Evolutionary conservation across 768 basidiomycete genomes (phyloP).

Genomic region (Sporobolomyces roseus): DNA sequence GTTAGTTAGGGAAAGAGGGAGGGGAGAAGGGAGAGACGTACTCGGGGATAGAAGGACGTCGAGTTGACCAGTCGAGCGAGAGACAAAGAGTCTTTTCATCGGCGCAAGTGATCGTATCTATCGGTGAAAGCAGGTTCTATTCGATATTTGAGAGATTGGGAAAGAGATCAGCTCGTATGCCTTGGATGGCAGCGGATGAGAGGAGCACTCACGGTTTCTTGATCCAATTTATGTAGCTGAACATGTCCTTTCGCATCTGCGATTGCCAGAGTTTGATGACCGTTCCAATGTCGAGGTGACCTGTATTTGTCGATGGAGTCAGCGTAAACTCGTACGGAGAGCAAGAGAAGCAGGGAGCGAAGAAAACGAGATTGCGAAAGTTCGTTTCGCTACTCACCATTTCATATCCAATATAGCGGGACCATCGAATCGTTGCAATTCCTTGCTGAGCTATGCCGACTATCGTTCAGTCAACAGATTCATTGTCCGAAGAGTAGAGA

Average conservation of each 20-base stretch:
- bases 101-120: constrained; percentile 47
- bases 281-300: constrained; percentile 27
- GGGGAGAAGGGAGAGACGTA: not conserved
- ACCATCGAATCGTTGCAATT: constrained; percentile 65
- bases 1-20: too few species aligned
- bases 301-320: too few species aligned
- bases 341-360: constrained; percentile 13
- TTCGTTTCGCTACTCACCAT: constrained; percentile 59
- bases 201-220: constrained; percentile 53
- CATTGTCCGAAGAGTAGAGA: not conserved
- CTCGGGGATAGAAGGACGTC: constrained; percentile 49
- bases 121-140: constrained; percentile 21
- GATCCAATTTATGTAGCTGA: constrained; percentile 60
- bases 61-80: constrained; percentile 88
- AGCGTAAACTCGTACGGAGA: not conserved
- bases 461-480: not conserved
- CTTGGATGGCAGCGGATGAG: not conserved
- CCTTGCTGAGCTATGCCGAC: constrained; percentile 48
- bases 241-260: constrained; percentile 83
- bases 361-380: not conserved
- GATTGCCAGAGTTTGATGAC: constrained; percentile 56
- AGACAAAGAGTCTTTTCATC: constrained; percentile 67
- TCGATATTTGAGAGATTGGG: constrained; percentile 1
- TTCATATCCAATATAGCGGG: constrained; percentile 91
- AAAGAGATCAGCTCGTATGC: too few species aligned